Conservation (phyloP, 352 stramenopile species). For the Phytopythium delawarense region DNA sequence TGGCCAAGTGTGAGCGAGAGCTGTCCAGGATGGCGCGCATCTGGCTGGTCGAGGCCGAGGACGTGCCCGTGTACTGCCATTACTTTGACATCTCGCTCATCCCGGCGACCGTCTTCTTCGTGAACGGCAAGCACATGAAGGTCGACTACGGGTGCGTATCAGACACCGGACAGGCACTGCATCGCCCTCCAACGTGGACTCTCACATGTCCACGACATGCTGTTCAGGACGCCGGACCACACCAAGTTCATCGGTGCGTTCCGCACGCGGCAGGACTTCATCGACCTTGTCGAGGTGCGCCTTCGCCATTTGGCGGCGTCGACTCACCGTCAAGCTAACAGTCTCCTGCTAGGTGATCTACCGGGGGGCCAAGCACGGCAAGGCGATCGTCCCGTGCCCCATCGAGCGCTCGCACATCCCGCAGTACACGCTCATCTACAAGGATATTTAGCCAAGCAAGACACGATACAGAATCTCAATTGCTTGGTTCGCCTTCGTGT, state of each 20-base stretch:
- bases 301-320: not conserved
- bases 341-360: slow-evolving; percentile 68
- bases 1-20: slow-evolving; percentile 69
- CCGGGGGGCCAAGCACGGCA: slow-evolving; percentile 70
- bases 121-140: slow-evolving; percentile 88
- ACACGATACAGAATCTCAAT: not conserved
- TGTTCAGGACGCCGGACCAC: slow-evolving; percentile 68
- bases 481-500: not conserved
- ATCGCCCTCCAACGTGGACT: not conserved
- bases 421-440: slow-evolving; percentile 81
- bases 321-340: not conserved
- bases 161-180: not conserved
- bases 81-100: slow-evolving; percentile 89
- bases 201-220: not conserved
- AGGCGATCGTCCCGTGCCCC: slow-evolving; percentile 75
- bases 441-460: slow-evolving; percentile 48
- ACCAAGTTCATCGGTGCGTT: slow-evolving; percentile 89
- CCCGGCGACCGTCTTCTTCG: slow-evolving; percentile 84
- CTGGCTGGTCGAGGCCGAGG: slow-evolving; percentile 68
- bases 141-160: slow-evolving; percentile 79
- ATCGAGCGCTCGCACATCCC: slow-evolving; percentile 76
- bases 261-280: slow-evolving; percentile 68
- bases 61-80: slow-evolving; percentile 76
- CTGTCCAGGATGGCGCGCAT: slow-evolving; percentile 79
- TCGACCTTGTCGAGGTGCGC: slow-evolving; percentile 82